Evolutionary conservation across 2,329 filamentous ascomycete species (phyloP).

Genomic region (Nemania abortiva): DNA sequence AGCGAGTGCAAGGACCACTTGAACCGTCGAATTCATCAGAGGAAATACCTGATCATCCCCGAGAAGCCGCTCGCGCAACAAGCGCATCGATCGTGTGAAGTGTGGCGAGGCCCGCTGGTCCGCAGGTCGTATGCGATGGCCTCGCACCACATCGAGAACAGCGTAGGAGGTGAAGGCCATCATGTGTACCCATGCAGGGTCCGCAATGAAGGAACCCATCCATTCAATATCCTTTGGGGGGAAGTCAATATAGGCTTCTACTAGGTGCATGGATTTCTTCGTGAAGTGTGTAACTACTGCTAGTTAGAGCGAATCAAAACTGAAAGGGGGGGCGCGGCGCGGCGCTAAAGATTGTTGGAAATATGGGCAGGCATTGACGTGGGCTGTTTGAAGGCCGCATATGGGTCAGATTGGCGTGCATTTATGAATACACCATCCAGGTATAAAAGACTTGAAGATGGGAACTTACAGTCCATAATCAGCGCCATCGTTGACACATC

Average conservation of each 20-base stretch:
- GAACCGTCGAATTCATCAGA: background rate
- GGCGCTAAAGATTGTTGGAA: background rate
- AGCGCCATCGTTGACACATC: slow-evolving; percentile 7
- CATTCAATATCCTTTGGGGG: slow-evolving; percentile 1
- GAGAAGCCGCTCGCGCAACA: slow-evolving; percentile 8
- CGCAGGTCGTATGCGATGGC: background rate
- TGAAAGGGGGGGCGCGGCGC: too few species aligned
- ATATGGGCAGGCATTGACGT: background rate
- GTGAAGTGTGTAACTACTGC: background rate
- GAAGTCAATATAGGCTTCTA: slow-evolving; percentile 2
- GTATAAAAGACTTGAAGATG: background rate
- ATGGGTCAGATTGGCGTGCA: background rate
- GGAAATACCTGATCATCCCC: background rate
- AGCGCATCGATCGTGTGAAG: slow-evolving; percentile 2
- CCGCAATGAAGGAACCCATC: background rate
- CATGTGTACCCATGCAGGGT: slow-evolving; percentile 6
- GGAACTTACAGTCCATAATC: slow-evolving; percentile 11
- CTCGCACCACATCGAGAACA: background rate
- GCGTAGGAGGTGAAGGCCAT: slow-evolving; percentile 10
- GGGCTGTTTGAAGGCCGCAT: background rate
- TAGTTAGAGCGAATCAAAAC: background rate
- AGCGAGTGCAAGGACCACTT: slow-evolving; percentile 1
- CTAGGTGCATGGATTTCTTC: background rate
- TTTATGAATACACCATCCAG: background rate
- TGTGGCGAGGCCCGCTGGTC: slow-evolving; percentile 12